Evolutionary conservation across 2,329 filamentous ascomycete genomes (phyloP).

Genomic region (Pseudogymnoascus sp.): DNA sequence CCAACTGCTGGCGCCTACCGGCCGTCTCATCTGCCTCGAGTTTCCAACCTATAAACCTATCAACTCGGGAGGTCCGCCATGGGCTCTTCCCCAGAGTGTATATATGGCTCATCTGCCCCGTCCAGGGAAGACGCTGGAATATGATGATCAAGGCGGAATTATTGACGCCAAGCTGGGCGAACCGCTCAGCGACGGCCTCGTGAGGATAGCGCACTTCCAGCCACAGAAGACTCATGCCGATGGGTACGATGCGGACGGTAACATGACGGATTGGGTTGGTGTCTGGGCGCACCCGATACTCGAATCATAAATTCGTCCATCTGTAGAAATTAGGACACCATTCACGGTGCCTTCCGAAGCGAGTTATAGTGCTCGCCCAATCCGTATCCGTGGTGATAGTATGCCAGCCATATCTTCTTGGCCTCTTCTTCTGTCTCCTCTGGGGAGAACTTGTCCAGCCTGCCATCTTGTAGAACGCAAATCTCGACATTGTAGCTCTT

Average conservation of each 20-base stretch:
- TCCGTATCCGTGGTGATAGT: constrained; percentile 89
- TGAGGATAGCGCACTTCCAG: constrained; percentile 42
- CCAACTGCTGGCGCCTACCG: constrained; percentile 41
- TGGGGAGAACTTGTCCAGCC: constrained; percentile 66
- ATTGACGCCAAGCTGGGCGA: constrained; percentile 39
- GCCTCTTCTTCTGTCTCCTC: constrained; percentile 35
- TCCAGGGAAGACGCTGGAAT: constrained; percentile 60
- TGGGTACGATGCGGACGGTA: constrained; percentile 39
- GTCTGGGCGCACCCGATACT: constrained; percentile 38
- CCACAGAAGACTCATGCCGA: constrained; percentile 42
- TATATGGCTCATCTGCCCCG: constrained; percentile 64
- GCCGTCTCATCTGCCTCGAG: constrained; percentile 59
- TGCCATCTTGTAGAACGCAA: constrained; percentile 75
- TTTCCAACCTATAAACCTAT: constrained; percentile 68
- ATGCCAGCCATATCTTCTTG: constrained; percentile 73
- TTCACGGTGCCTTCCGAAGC: constrained; percentile 41
- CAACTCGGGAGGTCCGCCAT: constrained; percentile 61
- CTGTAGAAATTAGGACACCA: background rate
- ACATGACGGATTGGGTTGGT: constrained; percentile 45
- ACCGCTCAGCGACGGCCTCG: constrained; percentile 32
- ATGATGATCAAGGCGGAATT: constrained; percentile 47
- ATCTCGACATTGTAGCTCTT: constrained; percentile 73
- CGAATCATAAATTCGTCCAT: constrained; percentile 2
- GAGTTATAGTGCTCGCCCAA: constrained; percentile 98
- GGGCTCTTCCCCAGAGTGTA: constrained; percentile 57